Evolutionary conservation across 306 rosid genomes (phyloP).

Genomic region (Medicago truncatula): MtrunA17r5.0-ANR NC_053045.1:62773501-62774000

Average conservation of each 20-base stretch:
- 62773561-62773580: conserved; percentile 38
- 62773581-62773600: conserved; percentile 41
- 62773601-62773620: conserved; percentile 26
- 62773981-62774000: conserved; percentile 53
- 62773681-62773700: conserved; percentile 38
- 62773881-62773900: conserved; percentile 42
- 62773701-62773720: conserved; percentile 32
- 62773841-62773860: conserved; percentile 40
- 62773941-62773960: conserved; percentile 35
- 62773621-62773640: conserved; percentile 39
- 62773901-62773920: conserved; percentile 42
- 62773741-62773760: conserved; percentile 40
- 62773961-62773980: conserved; percentile 41
- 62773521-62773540: conserved; percentile 13
- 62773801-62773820: conserved; percentile 34
- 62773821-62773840: conserved; percentile 46
- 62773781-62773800: conserved; percentile 31
- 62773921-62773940: conserved; percentile 46
- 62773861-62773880: conserved; percentile 24
- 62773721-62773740: conserved; percentile 39
- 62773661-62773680: conserved; percentile 18
- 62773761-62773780: conserved; percentile 43
- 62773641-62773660: conserved; percentile 44
- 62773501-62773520: background rate
- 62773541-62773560: conserved; percentile 52